Evolutionary conservation across 2,329 filamentous ascomycete species (phyloP), one percentile per base, ranked within the genome.

Genomic region (Aspergillus versicolor): DNA sequence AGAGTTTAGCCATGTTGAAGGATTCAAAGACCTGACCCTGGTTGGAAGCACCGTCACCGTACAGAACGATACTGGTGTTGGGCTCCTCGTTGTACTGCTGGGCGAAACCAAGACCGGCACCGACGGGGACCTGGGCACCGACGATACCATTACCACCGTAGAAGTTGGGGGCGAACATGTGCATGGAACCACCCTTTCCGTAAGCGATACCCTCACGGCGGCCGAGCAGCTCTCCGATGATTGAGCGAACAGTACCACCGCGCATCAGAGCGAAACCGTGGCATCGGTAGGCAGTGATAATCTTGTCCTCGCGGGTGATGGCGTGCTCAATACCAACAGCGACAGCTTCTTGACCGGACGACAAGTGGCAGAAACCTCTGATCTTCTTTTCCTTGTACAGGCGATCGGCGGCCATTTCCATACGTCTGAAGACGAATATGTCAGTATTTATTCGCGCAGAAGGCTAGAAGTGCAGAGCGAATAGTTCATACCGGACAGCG

Each of bases 301-400:
- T 78, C 74, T 96, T 91, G 82, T 99, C 94, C 67, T 88, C 80
- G 79, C 91, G 92, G 70, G 87, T 90, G 74, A 99, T 90, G 65
- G 92, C 92, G 77, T 96, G 91, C 82, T 99, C 94, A 72, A 99
- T 97, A 75, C 94, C 94, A 68, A 92, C 88, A 58, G 94, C 92
- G 65, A 99, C 94, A 65, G 94, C 94, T 84, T 99, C 94, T 81
- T 99, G 94, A 63, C 94, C 94, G 59, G 90, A 96, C 58, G 94
- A 97, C 79, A 99, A 81, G 82, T 99, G 94, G 82, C 94, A 99
- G 89, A 99, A 99, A 81, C 94, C 94, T 71, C 94, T 90, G 71
- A 99, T 97, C 86, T 99, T 97, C 89, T 99, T 99, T 84, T 97
- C 94, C 84, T 99, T 99, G 90, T 99, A 99, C 73, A 99, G 84